Evolutionary conservation across 768 basidiomycete species (phyloP).

Genomic region (Cystofilobasidium bisporidii): DNA sequence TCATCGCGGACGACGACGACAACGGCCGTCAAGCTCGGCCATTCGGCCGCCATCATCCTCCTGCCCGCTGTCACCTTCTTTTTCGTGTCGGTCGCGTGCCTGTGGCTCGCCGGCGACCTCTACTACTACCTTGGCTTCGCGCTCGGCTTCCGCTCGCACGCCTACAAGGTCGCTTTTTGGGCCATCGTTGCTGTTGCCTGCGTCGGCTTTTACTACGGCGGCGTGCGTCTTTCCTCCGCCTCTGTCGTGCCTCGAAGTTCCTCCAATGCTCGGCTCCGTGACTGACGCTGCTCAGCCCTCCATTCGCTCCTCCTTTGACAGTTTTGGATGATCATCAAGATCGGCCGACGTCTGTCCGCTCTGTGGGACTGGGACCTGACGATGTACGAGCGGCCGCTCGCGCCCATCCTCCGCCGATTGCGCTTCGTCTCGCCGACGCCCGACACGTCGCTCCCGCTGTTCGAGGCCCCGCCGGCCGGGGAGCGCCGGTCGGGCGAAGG

Average conservation of each 20-base stretch:
- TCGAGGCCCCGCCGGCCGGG: background rate
- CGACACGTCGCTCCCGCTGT: background rate
- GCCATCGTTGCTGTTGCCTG: background rate
- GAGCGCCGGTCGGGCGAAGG: background rate
- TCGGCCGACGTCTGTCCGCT: background rate
- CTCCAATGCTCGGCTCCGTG: too few species aligned
- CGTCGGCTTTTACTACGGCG: background rate
- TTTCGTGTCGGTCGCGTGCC: background rate
- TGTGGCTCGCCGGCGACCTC: background rate
- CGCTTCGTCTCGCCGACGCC: background rate
- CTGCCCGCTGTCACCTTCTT: background rate
- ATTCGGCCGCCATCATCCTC: background rate
- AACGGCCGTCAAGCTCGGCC: background rate
- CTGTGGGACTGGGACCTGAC: background rate
- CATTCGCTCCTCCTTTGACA: background rate
- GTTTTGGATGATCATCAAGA: constrained; percentile 6
- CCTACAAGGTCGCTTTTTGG: background rate
- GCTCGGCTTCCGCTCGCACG: background rate
- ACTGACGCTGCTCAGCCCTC: too few species aligned
- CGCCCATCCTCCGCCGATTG: background rate
- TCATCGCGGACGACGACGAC: background rate
- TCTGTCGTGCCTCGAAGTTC: background rate
- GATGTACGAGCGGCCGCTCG: background rate
- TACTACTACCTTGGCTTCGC: background rate
- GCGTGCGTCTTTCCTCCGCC: background rate